Evolutionary conservation across 331 rosid genomes (phyloP), one percentile per base, ranked within the genome.

Genomic region (Arachis monticola): DNA sequence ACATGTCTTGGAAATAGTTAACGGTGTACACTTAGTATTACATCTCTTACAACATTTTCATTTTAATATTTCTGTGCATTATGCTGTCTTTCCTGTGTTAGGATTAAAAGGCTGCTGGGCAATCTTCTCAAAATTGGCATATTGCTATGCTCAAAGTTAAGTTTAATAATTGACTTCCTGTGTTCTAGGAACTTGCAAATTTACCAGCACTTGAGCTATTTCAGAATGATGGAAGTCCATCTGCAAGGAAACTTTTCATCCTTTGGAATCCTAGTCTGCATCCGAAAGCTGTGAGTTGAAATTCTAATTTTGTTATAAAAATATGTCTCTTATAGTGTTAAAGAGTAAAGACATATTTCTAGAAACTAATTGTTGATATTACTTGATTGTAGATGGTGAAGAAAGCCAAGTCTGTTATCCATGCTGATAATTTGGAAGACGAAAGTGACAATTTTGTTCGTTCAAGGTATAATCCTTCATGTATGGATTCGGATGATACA

Each of bases 191-290:
- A 79, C 99, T 94, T 63, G 96, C 96, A 76, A 94, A 87, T 86
- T 79, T 94, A 76, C 75, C 88, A 65, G 74, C 83, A 40, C 59
- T 88, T 56, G 92, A 94, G 88, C 84, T 94, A 85, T 84, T 94
- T 84, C 85, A 91, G 80, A 91, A 87, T 50, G 96, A 94, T 88
- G 99, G 99, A 77, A 94, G 99, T 85, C 99, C 97, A 40, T 87
- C 96, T 70, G 81, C 97, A 10, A 83, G 88, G 84, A 94, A 94
- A 84, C 88, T 82, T 60, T 94, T 94, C 79, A 69, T 94, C 81
- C 96, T 94, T 77, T 91, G 99, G 98, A 92, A 94, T 85, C 93
- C 97, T 60, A 38, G 70, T 38, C 42, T 73, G 70, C 70, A 17
- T 52, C 88, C 75, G 42, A 83, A 84, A 75, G 35, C 76, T 52